Percentiles rank a stretch among this genome's conserved stretches.
phyloP scores from a whole-genome alignment of 2,329 filamentous ascomycete species.

The Scedosporium apiospermum region DNA sequence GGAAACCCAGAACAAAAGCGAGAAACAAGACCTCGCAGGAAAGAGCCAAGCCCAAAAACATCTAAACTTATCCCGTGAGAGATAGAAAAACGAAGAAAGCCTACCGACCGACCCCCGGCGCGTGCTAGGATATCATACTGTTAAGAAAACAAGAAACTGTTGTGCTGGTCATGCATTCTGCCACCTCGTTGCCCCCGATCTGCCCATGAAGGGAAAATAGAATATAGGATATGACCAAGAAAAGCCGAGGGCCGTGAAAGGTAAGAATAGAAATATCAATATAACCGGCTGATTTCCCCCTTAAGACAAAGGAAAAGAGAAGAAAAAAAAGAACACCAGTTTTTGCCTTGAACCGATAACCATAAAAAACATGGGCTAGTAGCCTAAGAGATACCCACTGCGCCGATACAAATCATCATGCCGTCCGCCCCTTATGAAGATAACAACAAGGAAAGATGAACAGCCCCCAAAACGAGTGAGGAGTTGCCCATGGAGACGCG shows the following conservation, averaged over 20 bases:
- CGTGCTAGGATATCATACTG: constrained; percentile 2
- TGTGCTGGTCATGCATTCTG: neutral
- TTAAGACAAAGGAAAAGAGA: neutral
- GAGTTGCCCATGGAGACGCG: neutral
- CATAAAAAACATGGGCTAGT: neutral
- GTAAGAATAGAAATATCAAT: constrained; percentile 5
- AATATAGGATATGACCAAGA: neutral
- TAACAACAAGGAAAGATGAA: neutral
- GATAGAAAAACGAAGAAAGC: constrained; percentile 7
- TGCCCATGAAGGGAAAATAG: neutral
- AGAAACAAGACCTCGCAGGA: neutral
- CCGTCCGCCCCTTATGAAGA: neutral
- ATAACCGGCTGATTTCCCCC: neutral
- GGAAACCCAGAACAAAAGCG: neutral
- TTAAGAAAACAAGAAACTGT: constrained; percentile 9
- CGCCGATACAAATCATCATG: neutral
- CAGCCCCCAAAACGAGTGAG: neutral
- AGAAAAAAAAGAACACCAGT: neutral
- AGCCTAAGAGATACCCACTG: neutral
- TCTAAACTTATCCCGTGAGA: neutral
- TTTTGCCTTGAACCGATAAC: neutral
- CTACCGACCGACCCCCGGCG: neutral
- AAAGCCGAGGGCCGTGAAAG: neutral
- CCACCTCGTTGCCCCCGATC: neutral
- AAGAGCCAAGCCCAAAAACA: neutral